Percentiles rank a stretch among this genome's conserved stretches.
Conservation (phyloP, 805 yeast genomes). For the Candida krabiensis region DNA sequence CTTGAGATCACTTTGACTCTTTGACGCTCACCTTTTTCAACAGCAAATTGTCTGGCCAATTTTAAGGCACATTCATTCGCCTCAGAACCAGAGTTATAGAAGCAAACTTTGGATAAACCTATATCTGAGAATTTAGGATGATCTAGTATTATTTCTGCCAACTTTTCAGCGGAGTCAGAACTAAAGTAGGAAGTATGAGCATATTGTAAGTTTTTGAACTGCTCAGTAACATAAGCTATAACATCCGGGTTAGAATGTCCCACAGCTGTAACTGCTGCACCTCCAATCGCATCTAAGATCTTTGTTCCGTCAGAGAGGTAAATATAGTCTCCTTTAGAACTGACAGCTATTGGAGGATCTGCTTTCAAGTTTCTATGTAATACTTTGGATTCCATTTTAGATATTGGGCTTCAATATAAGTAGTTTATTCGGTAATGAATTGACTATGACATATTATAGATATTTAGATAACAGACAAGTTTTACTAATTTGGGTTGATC, state of each 20-base stretch:
- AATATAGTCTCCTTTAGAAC: slow-evolving; percentile 9
- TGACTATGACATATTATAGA: no score
- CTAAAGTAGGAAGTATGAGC: slow-evolving; percentile 13
- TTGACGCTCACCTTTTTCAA: no score
- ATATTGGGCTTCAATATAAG: no score
- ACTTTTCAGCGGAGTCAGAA: slow-evolving; percentile 15
- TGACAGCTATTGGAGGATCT: not conserved
- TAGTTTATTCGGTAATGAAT: no score
- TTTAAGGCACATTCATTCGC: no score
- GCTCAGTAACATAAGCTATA: slow-evolving; percentile 11
- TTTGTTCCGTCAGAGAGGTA: slow-evolving; percentile 9
- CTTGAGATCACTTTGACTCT: no score
- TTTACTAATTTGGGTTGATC: no score
- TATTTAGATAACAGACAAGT: no score
- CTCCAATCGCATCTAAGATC: slow-evolving; percentile 23
- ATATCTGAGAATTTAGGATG: not conserved
- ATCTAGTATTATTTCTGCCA: slow-evolving; percentile 11
- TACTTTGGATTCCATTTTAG: slow-evolving; percentile 1
- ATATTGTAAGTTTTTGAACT: slow-evolving; percentile 9
- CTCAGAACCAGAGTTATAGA: no score
- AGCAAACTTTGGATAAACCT: slow-evolving; percentile 2
- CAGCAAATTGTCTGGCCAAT: no score
- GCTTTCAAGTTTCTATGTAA: slow-evolving; percentile 1
- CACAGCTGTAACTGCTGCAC: slow-evolving; percentile 24
- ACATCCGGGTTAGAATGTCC: slow-evolving; percentile 20